Evolutionary conservation across 805 yeast species (phyloP), one percentile per base, ranked within the genome.

Genomic region (Kodamaea kaohsiungensis): DNA sequence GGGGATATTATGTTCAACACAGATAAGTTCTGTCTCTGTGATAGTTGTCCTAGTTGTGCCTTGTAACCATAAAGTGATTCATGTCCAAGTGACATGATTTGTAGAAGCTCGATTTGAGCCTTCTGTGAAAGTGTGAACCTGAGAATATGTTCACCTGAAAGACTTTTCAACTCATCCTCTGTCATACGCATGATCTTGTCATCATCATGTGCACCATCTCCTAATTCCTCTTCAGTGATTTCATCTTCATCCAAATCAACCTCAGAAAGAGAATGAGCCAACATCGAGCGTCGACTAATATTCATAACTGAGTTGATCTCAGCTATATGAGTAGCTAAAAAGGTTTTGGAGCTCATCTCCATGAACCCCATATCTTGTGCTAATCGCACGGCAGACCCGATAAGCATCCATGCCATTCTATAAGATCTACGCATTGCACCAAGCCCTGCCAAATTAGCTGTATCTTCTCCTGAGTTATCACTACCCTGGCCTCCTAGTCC

Each of bases 361-460:
- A 90, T 82, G 61, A 91, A 81, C 2, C 90, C 90, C 83, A 88
- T 84, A 66, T 88, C 95, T 65, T 90, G 96, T 2, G 96, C 95
- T 43, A 92, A 71, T 53, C 98, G 76, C 1, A 90, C 87, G 0
- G 96, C 92, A 1, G 89, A 84, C 1, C 98, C 97, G 48, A 90
- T 85, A 56, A 91, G 80, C 95, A 91, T 88, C 93, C 96, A 92
- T 0, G 96, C 88, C 91, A 91, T 88, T 40, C 96, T 78, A 66
- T 90, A 92, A 57, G 92, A 86, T 62, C 97, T 76, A 61, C 96
- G 78, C 82, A 91, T 84, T 1, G 96, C 96, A 30, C 90, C 89
- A 46, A 89, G 71, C 0, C 96, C 96, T 0, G 92, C 86, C 43
- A 83, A 70, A 33, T 81, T 79, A 25, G 68, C 67, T 37, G 82